Conservation (phyloP, 305 asterid genomes). For the Fraxinus sp. region DNA sequence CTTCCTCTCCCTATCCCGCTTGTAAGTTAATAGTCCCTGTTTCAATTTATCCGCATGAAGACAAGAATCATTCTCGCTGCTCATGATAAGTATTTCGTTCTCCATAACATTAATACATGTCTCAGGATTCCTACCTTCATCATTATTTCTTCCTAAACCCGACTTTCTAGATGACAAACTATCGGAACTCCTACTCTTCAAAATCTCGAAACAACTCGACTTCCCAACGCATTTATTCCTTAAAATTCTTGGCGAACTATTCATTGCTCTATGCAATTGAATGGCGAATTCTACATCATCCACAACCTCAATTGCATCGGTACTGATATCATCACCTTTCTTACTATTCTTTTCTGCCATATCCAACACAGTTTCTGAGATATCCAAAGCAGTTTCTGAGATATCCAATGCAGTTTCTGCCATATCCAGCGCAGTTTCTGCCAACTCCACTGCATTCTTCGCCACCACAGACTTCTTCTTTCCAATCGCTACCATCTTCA, state of each 20-base stretch:
- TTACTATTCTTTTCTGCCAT: conserved; percentile 25
- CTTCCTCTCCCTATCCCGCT: conserved; percentile 36
- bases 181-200: conserved; percentile 29
- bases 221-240: conserved; percentile 30
- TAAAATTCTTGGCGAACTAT: conserved; percentile 52
- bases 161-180: conserved; percentile 35
- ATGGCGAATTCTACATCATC: conserved; percentile 57
- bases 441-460: conserved; percentile 33
- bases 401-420: too few relatives aligned
- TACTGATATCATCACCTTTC: conserved; percentile 28
- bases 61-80: conserved; percentile 17
- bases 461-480: conserved; percentile 37
- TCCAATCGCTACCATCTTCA: conserved; percentile 34
- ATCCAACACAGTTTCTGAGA: conserved; percentile 14
- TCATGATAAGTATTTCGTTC: conserved; percentile 26
- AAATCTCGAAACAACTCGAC: conserved; percentile 29
- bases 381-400: background rate
- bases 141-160: conserved; percentile 23
- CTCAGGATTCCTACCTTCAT: conserved; percentile 32
- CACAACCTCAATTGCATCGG: conserved; percentile 33
- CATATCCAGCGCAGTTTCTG: background rate
- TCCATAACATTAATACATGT: conserved; percentile 23
- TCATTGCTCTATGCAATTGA: conserved; percentile 56
- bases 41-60: conserved; percentile 12
- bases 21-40: conserved; percentile 26